A percentile compares a stretch with the other conserved stretches of the same genome.
Conservation (phyloP, 2,329 filamentous ascomycete species). For the Arthroderma sp. region DNA sequence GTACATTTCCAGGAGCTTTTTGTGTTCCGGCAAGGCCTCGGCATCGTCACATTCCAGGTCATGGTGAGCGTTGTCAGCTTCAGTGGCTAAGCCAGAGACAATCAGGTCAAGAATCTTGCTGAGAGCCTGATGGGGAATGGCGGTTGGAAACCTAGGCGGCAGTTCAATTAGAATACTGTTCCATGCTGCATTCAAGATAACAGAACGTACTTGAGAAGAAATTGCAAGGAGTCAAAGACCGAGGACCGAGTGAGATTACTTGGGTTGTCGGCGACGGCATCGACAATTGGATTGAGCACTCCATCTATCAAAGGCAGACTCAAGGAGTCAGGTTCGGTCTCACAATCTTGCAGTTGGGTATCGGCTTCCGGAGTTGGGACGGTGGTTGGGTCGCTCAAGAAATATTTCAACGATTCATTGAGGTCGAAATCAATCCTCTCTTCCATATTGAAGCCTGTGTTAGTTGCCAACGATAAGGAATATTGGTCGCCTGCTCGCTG, state of each 20-base stretch:
- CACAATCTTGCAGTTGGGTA: conserved; percentile 71
- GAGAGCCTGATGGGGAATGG: conserved; percentile 65
- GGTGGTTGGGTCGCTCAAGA: conserved; percentile 79
- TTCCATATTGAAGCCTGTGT: conserved; percentile 42
- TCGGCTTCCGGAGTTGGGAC: conserved; percentile 81
- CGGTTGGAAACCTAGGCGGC: conserved; percentile 63
- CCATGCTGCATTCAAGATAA: conserved; percentile 20
- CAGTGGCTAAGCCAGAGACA: conserved; percentile 69
- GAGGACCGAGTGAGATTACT: conserved; percentile 69
- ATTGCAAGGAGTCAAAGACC: conserved; percentile 85
- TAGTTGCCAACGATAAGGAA: conserved; percentile 2
- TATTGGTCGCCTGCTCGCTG: not conserved
- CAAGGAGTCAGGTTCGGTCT: conserved; percentile 76
- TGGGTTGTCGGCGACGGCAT: conserved; percentile 80
- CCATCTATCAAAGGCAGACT: conserved; percentile 67
- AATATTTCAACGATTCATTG: conserved; percentile 90
- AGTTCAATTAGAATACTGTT: conserved; percentile 50
- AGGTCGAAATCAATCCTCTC: conserved; percentile 71
- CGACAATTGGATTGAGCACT: conserved; percentile 81
- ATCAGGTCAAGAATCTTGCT: conserved; percentile 89
- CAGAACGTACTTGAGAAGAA: conserved; percentile 73
- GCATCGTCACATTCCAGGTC: conserved; percentile 89
- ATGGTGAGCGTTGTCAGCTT: conserved; percentile 72
- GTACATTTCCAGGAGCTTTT: conserved; percentile 83
- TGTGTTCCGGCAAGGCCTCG: conserved; percentile 73